These are phyloP conservation scores for Onygena corvina DNA, from an alignment of 2,329 filamentous ascomycete genomes.

Conservation along the genomic window DNA sequence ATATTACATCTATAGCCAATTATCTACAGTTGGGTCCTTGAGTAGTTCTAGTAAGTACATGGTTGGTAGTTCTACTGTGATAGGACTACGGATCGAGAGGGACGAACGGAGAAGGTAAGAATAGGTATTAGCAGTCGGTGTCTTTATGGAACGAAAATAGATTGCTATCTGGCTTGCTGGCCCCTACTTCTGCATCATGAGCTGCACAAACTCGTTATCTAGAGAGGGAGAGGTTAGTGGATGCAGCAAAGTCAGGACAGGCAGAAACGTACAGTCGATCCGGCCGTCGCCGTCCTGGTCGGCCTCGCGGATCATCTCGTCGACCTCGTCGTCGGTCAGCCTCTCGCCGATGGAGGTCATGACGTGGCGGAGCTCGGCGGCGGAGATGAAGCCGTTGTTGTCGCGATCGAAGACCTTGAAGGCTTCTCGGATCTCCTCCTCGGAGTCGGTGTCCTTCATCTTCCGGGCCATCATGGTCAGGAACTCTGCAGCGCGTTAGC, in stretches of 20 bases:
- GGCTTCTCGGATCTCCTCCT: constrained; percentile 79
- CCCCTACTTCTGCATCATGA: constrained; percentile 87
- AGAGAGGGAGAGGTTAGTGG: constrained; percentile 10
- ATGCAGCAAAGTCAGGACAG: constrained; percentile 15
- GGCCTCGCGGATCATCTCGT: constrained; percentile 86
- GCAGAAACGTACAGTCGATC: constrained; percentile 61
- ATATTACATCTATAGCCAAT: too few species aligned
- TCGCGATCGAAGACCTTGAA: constrained; percentile 88
- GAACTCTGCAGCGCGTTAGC: constrained; percentile 50
- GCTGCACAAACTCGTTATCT: constrained; percentile 89
- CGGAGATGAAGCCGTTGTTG: constrained; percentile 85
- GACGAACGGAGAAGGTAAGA: neutral
- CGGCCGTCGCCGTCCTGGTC: constrained; percentile 81
- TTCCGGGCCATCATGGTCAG: constrained; percentile 89
- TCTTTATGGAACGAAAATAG: constrained; percentile 6
- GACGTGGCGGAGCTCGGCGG: constrained; percentile 75
- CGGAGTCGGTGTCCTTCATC: constrained; percentile 87
- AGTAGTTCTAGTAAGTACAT: too few species aligned
- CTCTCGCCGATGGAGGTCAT: constrained; percentile 91
- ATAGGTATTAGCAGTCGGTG: neutral
- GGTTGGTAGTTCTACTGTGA: too few species aligned
- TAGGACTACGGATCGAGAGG: too few species aligned
- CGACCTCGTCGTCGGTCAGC: constrained; percentile 79
- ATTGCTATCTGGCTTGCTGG: constrained; percentile 4
- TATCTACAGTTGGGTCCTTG: too few species aligned